Percentiles rank a stretch among this genome's conserved stretches.
These are phyloP conservation scores for Beverwykella pulmonaria DNA, from an alignment of 495 filamentous ascomycete species.

Conservation along the genomic window DNA sequence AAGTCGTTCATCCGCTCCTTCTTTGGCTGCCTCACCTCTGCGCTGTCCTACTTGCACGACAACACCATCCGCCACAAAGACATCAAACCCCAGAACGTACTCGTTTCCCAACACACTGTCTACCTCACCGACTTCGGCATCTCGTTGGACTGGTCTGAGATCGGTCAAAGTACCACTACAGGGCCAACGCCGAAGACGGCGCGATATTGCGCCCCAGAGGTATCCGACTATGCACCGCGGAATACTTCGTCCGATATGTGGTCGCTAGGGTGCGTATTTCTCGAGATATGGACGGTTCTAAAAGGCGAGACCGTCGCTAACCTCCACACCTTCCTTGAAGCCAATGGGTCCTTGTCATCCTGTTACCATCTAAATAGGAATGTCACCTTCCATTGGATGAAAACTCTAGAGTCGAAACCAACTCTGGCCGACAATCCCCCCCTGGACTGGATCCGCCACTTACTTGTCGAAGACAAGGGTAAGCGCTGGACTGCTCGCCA, in stretches of 20 bases:
- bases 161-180: slow-evolving; percentile 11
- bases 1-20: background rate
- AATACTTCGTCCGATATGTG: slow-evolving; percentile 19
- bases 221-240: slow-evolving; percentile 1
- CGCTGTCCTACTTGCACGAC: slow-evolving; percentile 17
- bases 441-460: too few relatives aligned
- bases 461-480: too few relatives aligned
- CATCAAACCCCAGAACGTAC: slow-evolving; percentile 25
- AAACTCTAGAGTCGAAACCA: too few relatives aligned
- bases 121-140: slow-evolving; percentile 27
- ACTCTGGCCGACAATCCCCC: too few relatives aligned
- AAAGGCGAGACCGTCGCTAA: too few relatives aligned
- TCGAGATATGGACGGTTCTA: slow-evolving; percentile 7
- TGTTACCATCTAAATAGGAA: too few relatives aligned
- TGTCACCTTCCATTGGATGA: too few relatives aligned
- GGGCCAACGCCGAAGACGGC: slow-evolving; percentile 11
- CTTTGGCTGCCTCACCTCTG: slow-evolving; percentile 19
- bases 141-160: slow-evolving; percentile 11
- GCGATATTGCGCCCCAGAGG: slow-evolving; percentile 18
- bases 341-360: too few relatives aligned
- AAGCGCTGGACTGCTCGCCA: too few relatives aligned
- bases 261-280: slow-evolving; percentile 23
- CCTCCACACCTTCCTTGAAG: too few relatives aligned
- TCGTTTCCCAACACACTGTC: slow-evolving; percentile 3
- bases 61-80: slow-evolving; percentile 25